Evolutionary conservation across 805 yeast genomes (phyloP), one percentile per base, ranked within the genome.

Genomic region (Teunomyces gatunensis): DNA sequence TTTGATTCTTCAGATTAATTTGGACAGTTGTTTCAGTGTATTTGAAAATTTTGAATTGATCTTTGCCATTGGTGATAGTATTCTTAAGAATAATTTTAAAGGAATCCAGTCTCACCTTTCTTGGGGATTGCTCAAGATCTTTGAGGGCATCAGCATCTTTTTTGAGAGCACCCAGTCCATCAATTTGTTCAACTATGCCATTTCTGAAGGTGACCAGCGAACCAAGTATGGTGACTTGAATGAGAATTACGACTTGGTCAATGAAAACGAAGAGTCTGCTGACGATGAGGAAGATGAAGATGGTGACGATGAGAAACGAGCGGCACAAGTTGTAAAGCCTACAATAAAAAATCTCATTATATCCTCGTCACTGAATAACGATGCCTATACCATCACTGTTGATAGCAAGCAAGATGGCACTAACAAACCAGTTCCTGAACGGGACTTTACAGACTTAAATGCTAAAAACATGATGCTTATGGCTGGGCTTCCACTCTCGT

Each of bases 91-190:
- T 45, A 55, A 54, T 50, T 53, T 55, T 34, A 54, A 51, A 32
- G 45, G 51, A 18, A 40, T 47, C 11, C 35, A 37, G 17, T 27
- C 43, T 6, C 39, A 29, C 5, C 32, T 42, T 25, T 58, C 58
- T 25, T 60, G 59, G 13, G 58, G 59, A 25, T 49, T 68, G 34
- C 54, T 65, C 44, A 55, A 56, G 39, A 58, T 57, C 27, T 68
- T 75, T 58, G 63, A 51, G 48, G 66, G 59, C 52, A 53, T 68
- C 51, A 56, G 63, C 50, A 54, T 71, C 12, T 70, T 75, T 45
- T 79, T 65, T 55, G 72, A 65, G 48, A 71, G 81, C 10, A 78
- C 84, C 1, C 77, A 78, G 35, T 66, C 76, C 1, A 73, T 80
- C 34, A 80, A 76, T 54, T 54, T 68, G 11, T 68, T 71, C 50